Percentiles rank a stretch among this genome's conserved stretches.
Evolutionary conservation across 352 stramenopile species (phyloP).

Genomic region (Phytophthora sojae): DNA sequence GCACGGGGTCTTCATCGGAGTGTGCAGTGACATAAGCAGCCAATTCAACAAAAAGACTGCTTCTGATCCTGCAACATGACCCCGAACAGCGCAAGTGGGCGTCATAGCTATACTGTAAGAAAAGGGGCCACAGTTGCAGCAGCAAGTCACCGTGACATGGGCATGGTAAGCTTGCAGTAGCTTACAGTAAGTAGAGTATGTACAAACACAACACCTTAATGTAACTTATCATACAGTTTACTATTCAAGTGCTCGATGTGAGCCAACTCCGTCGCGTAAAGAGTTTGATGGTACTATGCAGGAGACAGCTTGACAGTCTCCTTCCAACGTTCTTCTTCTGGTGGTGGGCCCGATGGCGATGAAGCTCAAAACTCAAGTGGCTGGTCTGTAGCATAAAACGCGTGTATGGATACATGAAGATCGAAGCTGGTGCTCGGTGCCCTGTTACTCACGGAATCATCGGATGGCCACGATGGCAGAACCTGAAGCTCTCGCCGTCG

Average conservation of each 20-base stretch:
- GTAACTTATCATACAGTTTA: too few species aligned
- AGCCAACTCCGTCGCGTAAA: too few species aligned
- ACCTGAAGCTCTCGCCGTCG: not conserved
- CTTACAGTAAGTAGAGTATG: too few species aligned
- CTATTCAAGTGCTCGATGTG: too few species aligned
- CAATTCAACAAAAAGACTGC: slow-evolving; percentile 21
- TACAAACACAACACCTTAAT: too few species aligned
- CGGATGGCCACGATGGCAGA: slow-evolving; percentile 14
- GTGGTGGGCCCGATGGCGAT: not conserved
- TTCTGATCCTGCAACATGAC: slow-evolving; percentile 23
- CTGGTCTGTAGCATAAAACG: slow-evolving; percentile 36
- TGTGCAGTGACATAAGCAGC: not conserved
- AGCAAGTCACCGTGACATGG: not conserved
- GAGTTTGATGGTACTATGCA: too few species aligned
- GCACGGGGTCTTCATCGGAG: not conserved
- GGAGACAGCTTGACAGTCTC: too few species aligned
- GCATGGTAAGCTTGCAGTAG: not conserved
- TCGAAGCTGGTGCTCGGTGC: slow-evolving; percentile 6
- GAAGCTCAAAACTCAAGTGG: not conserved
- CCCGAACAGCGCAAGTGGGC: slow-evolving; percentile 15
- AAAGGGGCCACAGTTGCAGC: slow-evolving; percentile 9
- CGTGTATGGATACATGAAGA: slow-evolving; percentile 27
- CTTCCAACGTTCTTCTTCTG: not conserved
- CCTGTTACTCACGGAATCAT: slow-evolving; percentile 12
- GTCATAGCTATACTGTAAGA: not conserved